Percentiles rank a stretch among this genome's conserved stretches.
phyloP scores from a whole-genome alignment of 208 protist species.

The Trichomonas gallinae region DNA sequence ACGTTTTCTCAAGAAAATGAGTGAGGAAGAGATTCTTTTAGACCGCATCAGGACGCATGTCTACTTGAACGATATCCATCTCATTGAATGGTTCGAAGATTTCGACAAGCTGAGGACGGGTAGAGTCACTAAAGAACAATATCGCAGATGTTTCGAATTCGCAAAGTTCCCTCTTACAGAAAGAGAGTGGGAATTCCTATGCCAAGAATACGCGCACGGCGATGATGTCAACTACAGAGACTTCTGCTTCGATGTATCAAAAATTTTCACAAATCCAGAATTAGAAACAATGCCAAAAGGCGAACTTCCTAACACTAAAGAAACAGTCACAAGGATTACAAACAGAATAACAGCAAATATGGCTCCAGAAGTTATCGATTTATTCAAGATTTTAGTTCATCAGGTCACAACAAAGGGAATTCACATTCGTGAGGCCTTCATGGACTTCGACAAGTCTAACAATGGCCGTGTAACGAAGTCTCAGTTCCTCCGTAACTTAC shows the following conservation, averaged over 20 bases:
- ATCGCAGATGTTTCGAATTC: slow-evolving; percentile 12
- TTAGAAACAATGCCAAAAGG: neutral
- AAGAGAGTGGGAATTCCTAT: neutral
- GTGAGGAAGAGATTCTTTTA: neutral
- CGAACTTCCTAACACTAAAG: neutral
- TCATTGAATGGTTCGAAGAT: slow-evolving; percentile 14
- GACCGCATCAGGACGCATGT: slow-evolving; percentile 1
- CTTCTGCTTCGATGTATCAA: neutral
- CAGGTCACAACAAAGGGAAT: neutral
- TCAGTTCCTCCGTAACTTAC: neutral
- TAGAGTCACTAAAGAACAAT: neutral
- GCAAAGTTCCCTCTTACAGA: neutral
- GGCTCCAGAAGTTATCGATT: neutral
- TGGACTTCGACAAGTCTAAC: neutral
- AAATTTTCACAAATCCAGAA: slow-evolving; percentile 18
- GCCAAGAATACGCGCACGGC: neutral
- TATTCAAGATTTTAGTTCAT: neutral
- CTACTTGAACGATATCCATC: neutral
- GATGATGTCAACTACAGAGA: neutral
- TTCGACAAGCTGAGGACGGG: neutral
- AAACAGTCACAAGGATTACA: neutral
- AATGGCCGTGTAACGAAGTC: neutral
- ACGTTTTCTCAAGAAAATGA: neutral
- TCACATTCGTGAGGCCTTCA: neutral
- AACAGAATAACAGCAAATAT: neutral